Conservation (phyloP, 139 green algal genomes). For the Picochlorum sp. region DNA sequence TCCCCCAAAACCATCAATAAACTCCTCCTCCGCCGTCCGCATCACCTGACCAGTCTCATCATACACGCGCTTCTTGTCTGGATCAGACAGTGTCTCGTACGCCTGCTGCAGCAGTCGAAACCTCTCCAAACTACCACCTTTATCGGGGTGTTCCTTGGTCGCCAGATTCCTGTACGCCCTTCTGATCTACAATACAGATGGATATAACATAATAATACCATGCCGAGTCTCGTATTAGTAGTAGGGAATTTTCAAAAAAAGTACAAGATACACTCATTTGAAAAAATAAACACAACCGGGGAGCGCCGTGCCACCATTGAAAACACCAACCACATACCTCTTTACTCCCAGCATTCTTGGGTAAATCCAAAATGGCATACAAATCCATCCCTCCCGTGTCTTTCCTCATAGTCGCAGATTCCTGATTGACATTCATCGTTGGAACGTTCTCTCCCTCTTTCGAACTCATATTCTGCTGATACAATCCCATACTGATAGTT, state of each 20-base stretch:
- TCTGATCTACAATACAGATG: slow-evolving; percentile 4
- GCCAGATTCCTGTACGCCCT: slow-evolving; percentile 49
- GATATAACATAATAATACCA: not conserved
- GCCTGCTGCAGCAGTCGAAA: slow-evolving; percentile 47
- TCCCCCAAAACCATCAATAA: slow-evolving; percentile 69
- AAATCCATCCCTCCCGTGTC: not conserved
- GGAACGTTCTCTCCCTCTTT: too few relatives aligned
- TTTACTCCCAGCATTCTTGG: slow-evolving; percentile 1
- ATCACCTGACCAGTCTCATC: slow-evolving; percentile 62
- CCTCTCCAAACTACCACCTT: slow-evolving; percentile 46
- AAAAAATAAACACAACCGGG: not conserved
- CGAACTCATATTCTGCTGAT: too few relatives aligned
- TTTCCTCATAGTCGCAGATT: not conserved
- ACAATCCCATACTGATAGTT: too few relatives aligned
- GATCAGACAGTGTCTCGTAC: slow-evolving; percentile 59
- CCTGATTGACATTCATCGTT: too few relatives aligned
- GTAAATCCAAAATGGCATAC: not conserved
- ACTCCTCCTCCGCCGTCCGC: slow-evolving; percentile 65
- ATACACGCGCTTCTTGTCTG: slow-evolving; percentile 56
- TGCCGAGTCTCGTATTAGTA: not conserved
- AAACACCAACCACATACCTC: not conserved
- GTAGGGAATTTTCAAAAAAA: not conserved
- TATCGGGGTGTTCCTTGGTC: slow-evolving; percentile 44
- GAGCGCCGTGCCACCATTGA: too few relatives aligned
- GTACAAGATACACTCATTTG: not conserved